Conservation (phyloP, 2,329 filamentous ascomycete genomes). For the Xylaria digitata region DNA sequence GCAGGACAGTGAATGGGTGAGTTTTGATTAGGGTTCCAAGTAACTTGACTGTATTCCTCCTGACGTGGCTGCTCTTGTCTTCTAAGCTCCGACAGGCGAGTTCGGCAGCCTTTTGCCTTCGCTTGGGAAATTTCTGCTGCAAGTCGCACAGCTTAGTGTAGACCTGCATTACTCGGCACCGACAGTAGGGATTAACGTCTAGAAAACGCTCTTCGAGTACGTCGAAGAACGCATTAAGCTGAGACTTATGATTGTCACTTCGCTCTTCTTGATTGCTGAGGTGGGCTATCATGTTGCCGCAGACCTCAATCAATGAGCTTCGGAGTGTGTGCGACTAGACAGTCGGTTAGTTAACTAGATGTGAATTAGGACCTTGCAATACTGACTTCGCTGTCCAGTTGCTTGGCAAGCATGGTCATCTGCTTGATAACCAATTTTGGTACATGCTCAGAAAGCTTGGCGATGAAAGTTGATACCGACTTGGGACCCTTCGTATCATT, state of each 20-base stretch:
- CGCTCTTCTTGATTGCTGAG: slow-evolving; percentile 92
- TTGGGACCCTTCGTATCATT: slow-evolving; percentile 97
- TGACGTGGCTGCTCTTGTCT: slow-evolving; percentile 98
- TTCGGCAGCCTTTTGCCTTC: slow-evolving; percentile 87
- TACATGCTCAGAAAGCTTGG: slow-evolving; percentile 90
- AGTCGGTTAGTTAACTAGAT: slow-evolving; percentile 31
- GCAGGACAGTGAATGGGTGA: slow-evolving; percentile 92
- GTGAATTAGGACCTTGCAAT: background rate
- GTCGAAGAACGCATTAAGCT: slow-evolving; percentile 97
- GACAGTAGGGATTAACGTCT: slow-evolving; percentile 95
- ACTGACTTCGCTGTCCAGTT: slow-evolving; percentile 88
- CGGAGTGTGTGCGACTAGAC: slow-evolving; percentile 86
- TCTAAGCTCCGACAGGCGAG: slow-evolving; percentile 89
- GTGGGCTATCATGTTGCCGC: slow-evolving; percentile 92
- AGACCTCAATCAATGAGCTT: slow-evolving; percentile 95
- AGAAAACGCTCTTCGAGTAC: slow-evolving; percentile 96
- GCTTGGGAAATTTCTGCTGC: slow-evolving; percentile 95
- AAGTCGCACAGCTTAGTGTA: slow-evolving; percentile 92
- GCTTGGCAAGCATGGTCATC: slow-evolving; percentile 93
- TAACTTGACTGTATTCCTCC: slow-evolving; percentile 93
- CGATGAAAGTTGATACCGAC: slow-evolving; percentile 92
- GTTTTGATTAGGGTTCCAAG: slow-evolving; percentile 89
- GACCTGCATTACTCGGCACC: slow-evolving; percentile 91
- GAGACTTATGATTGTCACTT: slow-evolving; percentile 91
- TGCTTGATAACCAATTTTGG: slow-evolving; percentile 96